A percentile compares a stretch with the other conserved stretches of the same genome.
These are phyloP conservation scores for Simplicillium aogashimaense DNA, from an alignment of 2,329 filamentous ascomycete species.

Conservation along the genomic window DNA sequence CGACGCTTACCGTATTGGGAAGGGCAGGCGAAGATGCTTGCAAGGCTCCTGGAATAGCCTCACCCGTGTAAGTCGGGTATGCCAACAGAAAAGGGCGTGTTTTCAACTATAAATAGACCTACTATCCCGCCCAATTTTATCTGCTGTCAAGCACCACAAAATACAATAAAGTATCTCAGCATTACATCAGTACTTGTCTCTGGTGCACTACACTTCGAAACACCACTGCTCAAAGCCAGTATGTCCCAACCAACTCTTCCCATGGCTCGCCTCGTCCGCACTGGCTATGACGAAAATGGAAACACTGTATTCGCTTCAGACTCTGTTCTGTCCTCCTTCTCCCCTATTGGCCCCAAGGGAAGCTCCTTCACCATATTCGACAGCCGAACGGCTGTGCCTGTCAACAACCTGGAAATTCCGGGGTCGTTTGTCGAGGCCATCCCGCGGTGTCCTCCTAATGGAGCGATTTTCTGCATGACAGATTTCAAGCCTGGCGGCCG, in stretches of 20 bases:
- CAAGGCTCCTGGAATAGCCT: neutral
- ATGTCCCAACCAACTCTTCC: neutral
- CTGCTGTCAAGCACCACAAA: neutral
- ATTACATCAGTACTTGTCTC: too few species aligned
- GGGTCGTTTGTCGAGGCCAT: constrained; percentile 11
- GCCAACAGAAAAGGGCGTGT: neutral
- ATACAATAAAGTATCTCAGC: neutral
- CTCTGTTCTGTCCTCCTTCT: constrained; percentile 12
- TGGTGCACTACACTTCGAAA: neutral
- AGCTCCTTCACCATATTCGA: constrained; percentile 21
- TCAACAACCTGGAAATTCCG: constrained; percentile 14
- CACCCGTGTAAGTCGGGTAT: neutral
- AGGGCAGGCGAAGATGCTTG: constrained; percentile 13
- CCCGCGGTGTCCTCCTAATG: constrained; percentile 23
- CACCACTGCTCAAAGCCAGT: neutral
- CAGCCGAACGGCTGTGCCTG: constrained; percentile 17
- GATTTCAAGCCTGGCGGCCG: constrained; percentile 18
- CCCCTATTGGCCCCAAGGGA: constrained; percentile 20
- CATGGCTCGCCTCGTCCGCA: constrained; percentile 18
- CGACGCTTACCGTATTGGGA: constrained; percentile 7
- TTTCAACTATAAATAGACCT: constrained; percentile 1
- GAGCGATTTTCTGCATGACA: constrained; percentile 22
- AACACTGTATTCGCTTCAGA: constrained; percentile 21
- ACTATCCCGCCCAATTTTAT: neutral
- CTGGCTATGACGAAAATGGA: constrained; percentile 17